Evolutionary conservation across 305 asterid genomes (phyloP).

Genomic region (Nicotiana rustica): DNA sequence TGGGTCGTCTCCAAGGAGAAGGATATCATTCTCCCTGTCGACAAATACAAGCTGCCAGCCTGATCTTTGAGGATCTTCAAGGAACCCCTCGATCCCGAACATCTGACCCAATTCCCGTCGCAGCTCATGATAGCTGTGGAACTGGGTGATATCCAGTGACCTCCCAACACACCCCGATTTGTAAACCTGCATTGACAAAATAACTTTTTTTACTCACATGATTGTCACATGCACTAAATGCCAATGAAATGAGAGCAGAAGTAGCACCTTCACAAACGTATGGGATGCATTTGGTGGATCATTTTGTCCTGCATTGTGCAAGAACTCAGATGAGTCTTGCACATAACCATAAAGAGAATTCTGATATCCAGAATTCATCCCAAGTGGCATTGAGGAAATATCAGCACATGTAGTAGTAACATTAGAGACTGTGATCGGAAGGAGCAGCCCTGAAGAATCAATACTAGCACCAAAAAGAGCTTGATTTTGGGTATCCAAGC

Average conservation of each 20-base stretch:
- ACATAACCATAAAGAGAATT: slow-evolving; percentile 64
- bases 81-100: slow-evolving; percentile 91
- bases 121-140: slow-evolving; percentile 96
- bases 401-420: slow-evolving; percentile 58
- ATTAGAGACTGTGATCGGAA: slow-evolving; percentile 71
- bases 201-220: neutral
- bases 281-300: slow-evolving; percentile 61
- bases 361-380: slow-evolving; percentile 64
- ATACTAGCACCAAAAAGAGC: slow-evolving; percentile 63
- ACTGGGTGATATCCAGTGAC: slow-evolving; percentile 86
- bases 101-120: slow-evolving; percentile 84
- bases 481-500: slow-evolving; percentile 69
- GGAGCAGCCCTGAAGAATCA: slow-evolving; percentile 73
- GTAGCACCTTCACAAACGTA: slow-evolving; percentile 80
- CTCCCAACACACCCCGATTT: slow-evolving; percentile 89
- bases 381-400: slow-evolving; percentile 65
- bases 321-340: slow-evolving; percentile 74
- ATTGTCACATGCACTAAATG: neutral
- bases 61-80: slow-evolving; percentile 99
- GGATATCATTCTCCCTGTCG: slow-evolving; percentile 97
- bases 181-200: slow-evolving; percentile 63
- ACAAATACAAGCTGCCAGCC: slow-evolving; percentile 99
- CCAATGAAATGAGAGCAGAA: slow-evolving; percentile 9
- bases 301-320: slow-evolving; percentile 66
- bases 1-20: slow-evolving; percentile 99